Percentiles rank a stretch among this genome's conserved stretches.
These are phyloP conservation scores for Vanrija sp. DNA, from an alignment of 1,284 basidiomycete species.

Conservation along the genomic window DNA sequence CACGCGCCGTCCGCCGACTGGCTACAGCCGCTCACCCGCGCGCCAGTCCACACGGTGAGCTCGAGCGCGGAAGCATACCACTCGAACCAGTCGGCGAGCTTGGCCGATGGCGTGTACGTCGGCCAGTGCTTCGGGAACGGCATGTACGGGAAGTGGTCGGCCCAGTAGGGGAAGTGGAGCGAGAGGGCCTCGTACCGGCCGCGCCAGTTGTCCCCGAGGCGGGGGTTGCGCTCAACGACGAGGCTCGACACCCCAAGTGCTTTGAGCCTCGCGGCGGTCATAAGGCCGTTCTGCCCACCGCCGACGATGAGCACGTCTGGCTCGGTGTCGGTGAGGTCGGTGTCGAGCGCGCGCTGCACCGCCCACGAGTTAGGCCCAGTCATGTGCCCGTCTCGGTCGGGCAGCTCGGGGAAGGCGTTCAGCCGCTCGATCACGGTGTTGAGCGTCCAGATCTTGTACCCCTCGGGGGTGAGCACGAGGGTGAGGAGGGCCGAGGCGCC, in stretches of 20 bases:
- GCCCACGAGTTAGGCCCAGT: slow-evolving; percentile 16
- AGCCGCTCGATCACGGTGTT: slow-evolving; percentile 59
- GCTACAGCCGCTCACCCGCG: slow-evolving; percentile 50
- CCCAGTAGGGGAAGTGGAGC: slow-evolving; percentile 60
- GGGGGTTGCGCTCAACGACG: slow-evolving; percentile 44
- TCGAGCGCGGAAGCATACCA: slow-evolving; percentile 38
- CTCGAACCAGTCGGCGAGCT: slow-evolving; percentile 37
- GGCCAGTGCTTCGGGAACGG: slow-evolving; percentile 56
- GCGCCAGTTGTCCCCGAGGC: slow-evolving; percentile 50
- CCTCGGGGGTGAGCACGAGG: slow-evolving; percentile 50
- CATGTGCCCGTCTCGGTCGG: slow-evolving; percentile 26
- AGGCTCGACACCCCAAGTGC: slow-evolving; percentile 45
- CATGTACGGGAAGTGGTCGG: slow-evolving; percentile 51
- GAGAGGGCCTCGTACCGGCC: slow-evolving; percentile 59
- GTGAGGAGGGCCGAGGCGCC: slow-evolving; percentile 55
- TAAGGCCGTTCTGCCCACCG: slow-evolving; percentile 49
- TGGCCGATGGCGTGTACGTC: slow-evolving; percentile 57
- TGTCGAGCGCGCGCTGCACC: slow-evolving; percentile 11
- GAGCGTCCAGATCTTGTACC: slow-evolving; percentile 58
- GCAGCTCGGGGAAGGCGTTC: slow-evolving; percentile 51
- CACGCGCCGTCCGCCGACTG: slow-evolving; percentile 53
- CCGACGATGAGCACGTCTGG: slow-evolving; percentile 54
- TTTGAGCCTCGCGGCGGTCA: slow-evolving; percentile 47
- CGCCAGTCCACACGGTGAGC: slow-evolving; percentile 45
- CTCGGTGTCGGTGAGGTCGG: slow-evolving; percentile 27